These are phyloP conservation scores for Anthostomella pinea DNA, from an alignment of 2,329 filamentous ascomycete genomes.

Conservation along the genomic window DNA sequence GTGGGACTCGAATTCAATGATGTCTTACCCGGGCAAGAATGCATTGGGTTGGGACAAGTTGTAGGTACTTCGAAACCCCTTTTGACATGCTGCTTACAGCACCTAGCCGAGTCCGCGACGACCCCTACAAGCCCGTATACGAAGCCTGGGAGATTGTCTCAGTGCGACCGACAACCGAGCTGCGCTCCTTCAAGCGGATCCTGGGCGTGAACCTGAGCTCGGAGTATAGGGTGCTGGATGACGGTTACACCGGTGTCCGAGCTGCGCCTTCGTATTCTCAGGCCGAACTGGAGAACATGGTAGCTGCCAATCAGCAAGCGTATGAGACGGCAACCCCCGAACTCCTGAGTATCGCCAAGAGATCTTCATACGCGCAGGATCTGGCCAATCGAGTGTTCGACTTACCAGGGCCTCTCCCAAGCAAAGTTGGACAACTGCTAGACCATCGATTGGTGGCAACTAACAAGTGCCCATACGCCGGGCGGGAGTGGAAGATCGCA, in stretches of 20 bases:
- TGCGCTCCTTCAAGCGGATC: constrained; percentile 6
- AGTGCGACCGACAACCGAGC: constrained; percentile 13
- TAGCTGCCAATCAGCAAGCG: constrained; percentile 3
- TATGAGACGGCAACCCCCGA: constrained; percentile 1
- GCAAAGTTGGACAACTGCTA: constrained; percentile 16
- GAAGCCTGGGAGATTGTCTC: constrained; percentile 7
- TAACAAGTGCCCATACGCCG: constrained; percentile 14
- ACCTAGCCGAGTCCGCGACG: constrained; percentile 2
- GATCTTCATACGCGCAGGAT: constrained; percentile 11
- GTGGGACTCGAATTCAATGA: too few species aligned
- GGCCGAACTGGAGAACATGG: constrained; percentile 9
- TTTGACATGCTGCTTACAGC: too few species aligned
- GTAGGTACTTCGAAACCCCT: too few species aligned
- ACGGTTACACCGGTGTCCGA: constrained; percentile 17
- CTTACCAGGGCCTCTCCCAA: constrained; percentile 14
- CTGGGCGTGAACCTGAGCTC: constrained; percentile 10
- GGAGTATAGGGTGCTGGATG: constrained; percentile 7
- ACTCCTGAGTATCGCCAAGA: neutral
- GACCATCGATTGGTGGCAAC: constrained; percentile 19
- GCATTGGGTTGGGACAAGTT: too few species aligned
- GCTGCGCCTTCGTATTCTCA: constrained; percentile 16
- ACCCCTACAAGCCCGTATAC: constrained; percentile 1
- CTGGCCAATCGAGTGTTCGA: constrained; percentile 12
- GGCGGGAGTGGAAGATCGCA: constrained; percentile 21
- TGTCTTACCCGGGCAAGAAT: too few species aligned